Evolutionary conservation across 345 rosid genomes (phyloP).

Genomic region (Lepidium didymum): DNA sequence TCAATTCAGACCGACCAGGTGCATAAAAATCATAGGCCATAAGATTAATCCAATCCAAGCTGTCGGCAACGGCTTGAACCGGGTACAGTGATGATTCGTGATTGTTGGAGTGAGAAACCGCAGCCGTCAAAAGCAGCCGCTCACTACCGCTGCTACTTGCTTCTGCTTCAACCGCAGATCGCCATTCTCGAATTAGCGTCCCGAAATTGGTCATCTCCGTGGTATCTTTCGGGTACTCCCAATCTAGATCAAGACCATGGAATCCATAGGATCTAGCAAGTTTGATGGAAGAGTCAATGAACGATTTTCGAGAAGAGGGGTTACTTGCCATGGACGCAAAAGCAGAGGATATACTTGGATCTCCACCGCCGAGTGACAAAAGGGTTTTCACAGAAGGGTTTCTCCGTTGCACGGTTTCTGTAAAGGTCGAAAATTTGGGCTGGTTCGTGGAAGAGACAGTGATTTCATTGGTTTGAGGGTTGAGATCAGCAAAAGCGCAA

Average conservation of each 20-base stretch:
- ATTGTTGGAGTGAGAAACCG: conserved; percentile 26
- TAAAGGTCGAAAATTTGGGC: conserved; percentile 41
- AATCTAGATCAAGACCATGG: conserved; percentile 57
- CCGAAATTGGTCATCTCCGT: conserved; percentile 41
- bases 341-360: neutral
- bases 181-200: conserved; percentile 33
- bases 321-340: conserved; percentile 47
- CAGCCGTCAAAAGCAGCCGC: conserved; percentile 43
- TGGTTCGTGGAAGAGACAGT: conserved; percentile 35
- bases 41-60: conserved; percentile 53
- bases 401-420: conserved; percentile 34
- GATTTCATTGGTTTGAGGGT: conserved; percentile 32
- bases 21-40: conserved; percentile 59
- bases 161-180: conserved; percentile 33
- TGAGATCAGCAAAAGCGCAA: conserved; percentile 42
- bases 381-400: conserved; percentile 46
- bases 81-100: conserved; percentile 34
- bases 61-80: conserved; percentile 17
- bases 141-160: conserved; percentile 24
- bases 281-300: conserved; percentile 45
- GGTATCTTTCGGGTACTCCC: conserved; percentile 39
- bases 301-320: conserved; percentile 35
- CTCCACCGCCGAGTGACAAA: conserved; percentile 51
- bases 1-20: conserved; percentile 32
- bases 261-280: conserved; percentile 41